A percentile compares a stretch with the other conserved stretches of the same genome.
Evolutionary conservation across 345 rosid species (phyloP).

Genomic region (thale cress (Arabidopsis thaliana)): DNA sequence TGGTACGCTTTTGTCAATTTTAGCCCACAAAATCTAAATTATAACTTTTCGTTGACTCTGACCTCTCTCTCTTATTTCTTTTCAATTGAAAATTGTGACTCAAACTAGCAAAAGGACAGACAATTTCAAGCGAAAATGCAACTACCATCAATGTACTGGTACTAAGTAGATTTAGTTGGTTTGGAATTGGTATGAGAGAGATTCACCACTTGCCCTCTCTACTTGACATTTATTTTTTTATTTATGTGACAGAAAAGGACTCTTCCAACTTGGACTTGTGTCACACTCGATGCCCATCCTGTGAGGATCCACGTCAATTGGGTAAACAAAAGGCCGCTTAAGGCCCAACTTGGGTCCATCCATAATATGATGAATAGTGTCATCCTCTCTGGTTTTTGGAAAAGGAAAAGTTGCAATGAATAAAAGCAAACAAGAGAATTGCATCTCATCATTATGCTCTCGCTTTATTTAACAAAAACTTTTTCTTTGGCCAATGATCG

Average conservation of each 20-base stretch:
- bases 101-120: neutral
- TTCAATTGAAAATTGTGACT: conserved; percentile 11
- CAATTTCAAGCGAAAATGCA: conserved; percentile 5
- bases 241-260: conserved; percentile 1
- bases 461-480: conserved; percentile 29
- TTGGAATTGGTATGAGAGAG: neutral
- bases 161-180: conserved; percentile 16
- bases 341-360: neutral
- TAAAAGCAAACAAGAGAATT: conserved; percentile 31
- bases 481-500: conserved; percentile 14
- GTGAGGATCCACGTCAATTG: conserved; percentile 5
- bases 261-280: conserved; percentile 22
- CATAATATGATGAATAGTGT: too few species aligned
- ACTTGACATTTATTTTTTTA: neutral
- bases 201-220: neutral
- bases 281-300: conserved; percentile 21
- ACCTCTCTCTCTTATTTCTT: conserved; percentile 1
- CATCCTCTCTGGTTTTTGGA: too few species aligned
- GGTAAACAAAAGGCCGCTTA: neutral
- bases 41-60: conserved; percentile 13
- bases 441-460: conserved; percentile 57
- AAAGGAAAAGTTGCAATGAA: neutral
- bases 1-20: conserved; percentile 6
- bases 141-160: conserved; percentile 5
- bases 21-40: neutral